Evolutionary conservation across 768 basidiomycete species (phyloP).

Genomic region (Termitomyces sp.): DNA sequence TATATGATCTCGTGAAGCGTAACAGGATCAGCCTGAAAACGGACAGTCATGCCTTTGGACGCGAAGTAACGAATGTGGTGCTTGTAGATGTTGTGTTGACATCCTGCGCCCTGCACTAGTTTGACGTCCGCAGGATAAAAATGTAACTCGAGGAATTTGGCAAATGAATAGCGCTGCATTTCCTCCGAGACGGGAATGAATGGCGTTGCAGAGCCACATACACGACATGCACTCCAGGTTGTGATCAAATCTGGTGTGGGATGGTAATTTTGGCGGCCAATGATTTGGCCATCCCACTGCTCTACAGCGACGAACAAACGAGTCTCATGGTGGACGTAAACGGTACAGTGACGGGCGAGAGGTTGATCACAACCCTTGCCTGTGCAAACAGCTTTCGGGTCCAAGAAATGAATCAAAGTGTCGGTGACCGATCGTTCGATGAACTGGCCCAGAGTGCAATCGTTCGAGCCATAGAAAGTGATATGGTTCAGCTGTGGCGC

Average conservation of each 20-base stretch:
- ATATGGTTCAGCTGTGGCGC: constrained; percentile 70
- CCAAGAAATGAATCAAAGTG: constrained; percentile 63
- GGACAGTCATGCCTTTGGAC: constrained; percentile 76
- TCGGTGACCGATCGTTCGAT: constrained; percentile 78
- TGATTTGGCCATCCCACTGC: constrained; percentile 80
- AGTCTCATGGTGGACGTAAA: constrained; percentile 89
- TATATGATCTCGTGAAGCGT: constrained; percentile 83
- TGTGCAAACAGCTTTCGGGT: constrained; percentile 74
- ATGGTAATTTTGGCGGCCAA: constrained; percentile 46
- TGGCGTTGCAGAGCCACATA: constrained; percentile 76
- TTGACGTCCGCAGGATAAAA: constrained; percentile 91
- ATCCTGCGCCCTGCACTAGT: constrained; percentile 83
- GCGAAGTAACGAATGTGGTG: constrained; percentile 93
- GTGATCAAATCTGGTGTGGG: constrained; percentile 76
- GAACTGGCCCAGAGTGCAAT: constrained; percentile 90
- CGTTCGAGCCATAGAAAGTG: constrained; percentile 91
- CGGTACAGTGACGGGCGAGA: constrained; percentile 77
- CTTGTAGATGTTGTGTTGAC: constrained; percentile 91
- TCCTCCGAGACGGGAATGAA: constrained; percentile 89
- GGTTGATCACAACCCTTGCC: constrained; percentile 85
- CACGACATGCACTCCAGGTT: constrained; percentile 87
- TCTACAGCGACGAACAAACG: constrained; percentile 84
- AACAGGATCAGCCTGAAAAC: constrained; percentile 84
- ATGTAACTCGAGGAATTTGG: constrained; percentile 92
- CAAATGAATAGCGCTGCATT: constrained; percentile 92